Conservation (phyloP, 2,329 filamentous ascomycete species). For the Colletotrichum sublineola region DNA sequence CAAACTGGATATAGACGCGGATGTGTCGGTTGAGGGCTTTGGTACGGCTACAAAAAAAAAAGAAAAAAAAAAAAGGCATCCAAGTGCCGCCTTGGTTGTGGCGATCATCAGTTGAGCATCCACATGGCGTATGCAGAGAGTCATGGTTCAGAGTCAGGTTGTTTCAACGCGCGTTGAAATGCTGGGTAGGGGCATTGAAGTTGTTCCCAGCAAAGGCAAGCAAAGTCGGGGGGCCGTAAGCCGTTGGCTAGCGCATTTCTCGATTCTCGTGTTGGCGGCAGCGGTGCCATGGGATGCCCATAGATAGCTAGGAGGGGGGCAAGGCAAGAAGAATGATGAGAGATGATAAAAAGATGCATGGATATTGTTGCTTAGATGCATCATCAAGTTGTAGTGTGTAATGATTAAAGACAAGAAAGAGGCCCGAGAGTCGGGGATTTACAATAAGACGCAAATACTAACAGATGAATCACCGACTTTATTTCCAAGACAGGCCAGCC, state of each 20-base stretch:
- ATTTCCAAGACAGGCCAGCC: not conserved
- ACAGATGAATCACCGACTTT: not conserved
- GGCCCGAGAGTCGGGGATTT: not conserved
- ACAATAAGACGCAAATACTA: not conserved
- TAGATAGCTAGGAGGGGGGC: constrained; percentile 21
- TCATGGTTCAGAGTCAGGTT: constrained; percentile 28
- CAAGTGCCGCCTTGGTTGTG: constrained; percentile 18
- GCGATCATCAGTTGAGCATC: constrained; percentile 14
- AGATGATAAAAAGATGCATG: constrained; percentile 13
- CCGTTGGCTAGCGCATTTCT: constrained; percentile 36
- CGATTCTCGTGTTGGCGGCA: constrained; percentile 28
- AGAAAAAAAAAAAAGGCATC: constrained; percentile 17
- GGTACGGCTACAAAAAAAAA: not conserved
- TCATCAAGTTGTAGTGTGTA: not conserved
- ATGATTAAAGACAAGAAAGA: not conserved
- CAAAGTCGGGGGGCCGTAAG: constrained; percentile 19
- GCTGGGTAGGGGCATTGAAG: constrained; percentile 18
- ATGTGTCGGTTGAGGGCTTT: constrained; percentile 4
- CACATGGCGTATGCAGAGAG: constrained; percentile 32
- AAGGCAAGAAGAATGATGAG: constrained; percentile 5
- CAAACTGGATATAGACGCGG: not conserved
- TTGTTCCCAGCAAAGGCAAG: constrained; percentile 16
- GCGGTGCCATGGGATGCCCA: constrained; percentile 19
- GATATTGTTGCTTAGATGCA: not conserved
- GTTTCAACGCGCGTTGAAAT: constrained; percentile 6